These are phyloP conservation scores for Xylaria arbuscula DNA, from an alignment of 2,329 filamentous ascomycete genomes.

Conservation along the genomic window DNA sequence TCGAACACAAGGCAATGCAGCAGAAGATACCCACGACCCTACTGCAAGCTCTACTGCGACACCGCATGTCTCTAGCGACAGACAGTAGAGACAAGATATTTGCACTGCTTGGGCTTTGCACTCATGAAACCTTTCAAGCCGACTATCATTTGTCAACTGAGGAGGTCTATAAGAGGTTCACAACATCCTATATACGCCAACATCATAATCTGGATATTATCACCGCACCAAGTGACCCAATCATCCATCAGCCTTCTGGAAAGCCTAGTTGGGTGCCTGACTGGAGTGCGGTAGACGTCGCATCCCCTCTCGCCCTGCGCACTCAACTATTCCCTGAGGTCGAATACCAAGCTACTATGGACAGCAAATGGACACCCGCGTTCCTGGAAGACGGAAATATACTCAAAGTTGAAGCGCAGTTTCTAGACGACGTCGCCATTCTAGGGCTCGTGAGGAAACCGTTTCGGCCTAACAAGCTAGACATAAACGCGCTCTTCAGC, in stretches of 20 bases:
- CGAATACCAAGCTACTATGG: background rate
- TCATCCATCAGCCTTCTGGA: background rate
- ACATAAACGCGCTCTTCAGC: background rate
- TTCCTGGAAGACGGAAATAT: background rate
- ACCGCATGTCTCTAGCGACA: background rate
- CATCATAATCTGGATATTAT: background rate
- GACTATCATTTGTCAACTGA: background rate
- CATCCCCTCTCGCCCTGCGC: background rate
- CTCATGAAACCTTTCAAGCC: background rate
- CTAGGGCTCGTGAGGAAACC: background rate
- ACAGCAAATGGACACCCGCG: background rate
- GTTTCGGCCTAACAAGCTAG: background rate
- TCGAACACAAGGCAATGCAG: background rate
- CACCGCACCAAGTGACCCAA: background rate
- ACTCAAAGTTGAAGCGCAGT: background rate
- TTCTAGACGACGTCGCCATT: background rate
- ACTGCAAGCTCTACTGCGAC: background rate
- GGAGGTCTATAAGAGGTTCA: background rate
- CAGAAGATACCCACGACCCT: background rate
- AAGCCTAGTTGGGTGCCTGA: background rate
- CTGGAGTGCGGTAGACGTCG: background rate
- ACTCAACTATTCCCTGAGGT: background rate
- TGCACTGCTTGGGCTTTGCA: background rate
- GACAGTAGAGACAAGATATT: background rate
- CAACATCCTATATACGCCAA: background rate